Base-by-base conservation (phyloP, 768 basidiomycete genomes). In the Artomyces pyxidatus region DNA sequence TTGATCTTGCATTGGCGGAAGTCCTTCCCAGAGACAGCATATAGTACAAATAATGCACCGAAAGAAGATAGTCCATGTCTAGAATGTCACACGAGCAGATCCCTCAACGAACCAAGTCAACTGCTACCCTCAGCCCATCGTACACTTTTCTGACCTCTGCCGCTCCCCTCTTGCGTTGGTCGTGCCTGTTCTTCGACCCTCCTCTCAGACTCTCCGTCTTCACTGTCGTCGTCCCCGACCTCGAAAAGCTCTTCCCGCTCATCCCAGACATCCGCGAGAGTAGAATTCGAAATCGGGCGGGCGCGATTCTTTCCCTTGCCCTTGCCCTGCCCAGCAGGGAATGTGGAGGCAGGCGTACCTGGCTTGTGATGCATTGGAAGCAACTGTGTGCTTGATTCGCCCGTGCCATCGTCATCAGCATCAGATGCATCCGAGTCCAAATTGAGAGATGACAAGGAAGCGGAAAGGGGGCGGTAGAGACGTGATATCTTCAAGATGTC, bases 201-300 rank as follows among this genome's bases (percentile, higher is more conserved):
- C n/a, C n/a, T n/a, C 8, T 16, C 27, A 3, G 41, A 9, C 11
- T 35, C 19, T 22, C 16, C 41, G 26, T 11, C 50, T 26, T 38
- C 50, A 12, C n/a, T 14, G 11, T 27, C 50, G 51, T 80, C 78
- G 9, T 73, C 77, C 4, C 81, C 85, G 45, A 86, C 70, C 37
- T 72, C 80, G 61, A 89, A 87, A 28, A 85, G 53, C 47, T 88
- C 85, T 64, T 90, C 87, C 23, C 80, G 75, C 56, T 85, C 84
- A 53, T 88, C 83, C 86, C 86, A 89, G 38, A 83, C 79, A 61
- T 85, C 73, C 14, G 72, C 71, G 38, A 85, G 58, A 8, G 48
- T 50, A 29, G 26, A 53, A 26, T 38, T 59, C 59, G 2, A 52
- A 26, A n/a, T 42, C 12, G 38, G n/a, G n/a, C 51, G 53, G 25